Conservation (phyloP, 2,329 filamentous ascomycete genomes). For the Leptographium flavum region DNA sequence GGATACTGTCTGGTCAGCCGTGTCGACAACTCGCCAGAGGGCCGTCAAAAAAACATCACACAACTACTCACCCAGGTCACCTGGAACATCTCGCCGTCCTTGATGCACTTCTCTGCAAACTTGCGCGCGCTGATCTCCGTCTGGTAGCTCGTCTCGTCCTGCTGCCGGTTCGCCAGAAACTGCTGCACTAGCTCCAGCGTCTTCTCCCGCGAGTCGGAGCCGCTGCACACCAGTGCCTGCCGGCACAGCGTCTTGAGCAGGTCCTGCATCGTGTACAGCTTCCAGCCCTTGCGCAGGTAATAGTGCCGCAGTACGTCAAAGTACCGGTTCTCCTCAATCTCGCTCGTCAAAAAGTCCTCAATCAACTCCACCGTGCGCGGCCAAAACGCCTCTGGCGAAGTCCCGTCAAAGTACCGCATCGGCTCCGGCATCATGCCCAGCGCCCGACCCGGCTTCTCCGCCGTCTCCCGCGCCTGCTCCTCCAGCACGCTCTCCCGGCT, state of each 20-base stretch:
- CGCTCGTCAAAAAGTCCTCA: constrained; percentile 71
- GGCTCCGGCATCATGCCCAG: constrained; percentile 72
- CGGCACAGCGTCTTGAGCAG: constrained; percentile 70
- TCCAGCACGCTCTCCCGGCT: constrained; percentile 59
- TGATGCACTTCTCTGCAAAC: constrained; percentile 82
- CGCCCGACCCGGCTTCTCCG: constrained; percentile 66
- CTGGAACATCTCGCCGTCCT: constrained; percentile 83
- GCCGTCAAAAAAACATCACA: not conserved
- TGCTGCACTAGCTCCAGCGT: constrained; percentile 79
- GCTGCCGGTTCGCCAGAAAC: constrained; percentile 68
- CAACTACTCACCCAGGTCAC: constrained; percentile 67
- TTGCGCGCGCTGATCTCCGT: constrained; percentile 83
- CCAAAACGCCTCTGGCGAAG: constrained; percentile 60
- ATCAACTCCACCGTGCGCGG: constrained; percentile 72
- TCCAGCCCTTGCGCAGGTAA: constrained; percentile 84
- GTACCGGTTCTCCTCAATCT: constrained; percentile 68
- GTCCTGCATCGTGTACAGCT: constrained; percentile 84
- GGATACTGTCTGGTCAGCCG: constrained; percentile 40
- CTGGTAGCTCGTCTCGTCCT: constrained; percentile 77
- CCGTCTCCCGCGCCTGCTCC: constrained; percentile 59
- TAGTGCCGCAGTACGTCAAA: constrained; percentile 86
- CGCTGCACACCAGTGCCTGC: constrained; percentile 70
- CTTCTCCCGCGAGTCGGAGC: constrained; percentile 80
- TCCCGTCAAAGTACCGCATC: constrained; percentile 61
- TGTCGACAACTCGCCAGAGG: not conserved